Evolutionary conservation across 805 yeast species (phyloP), one percentile per base, ranked within the genome.

Genomic region (Yamadazyma insecticola): DNA sequence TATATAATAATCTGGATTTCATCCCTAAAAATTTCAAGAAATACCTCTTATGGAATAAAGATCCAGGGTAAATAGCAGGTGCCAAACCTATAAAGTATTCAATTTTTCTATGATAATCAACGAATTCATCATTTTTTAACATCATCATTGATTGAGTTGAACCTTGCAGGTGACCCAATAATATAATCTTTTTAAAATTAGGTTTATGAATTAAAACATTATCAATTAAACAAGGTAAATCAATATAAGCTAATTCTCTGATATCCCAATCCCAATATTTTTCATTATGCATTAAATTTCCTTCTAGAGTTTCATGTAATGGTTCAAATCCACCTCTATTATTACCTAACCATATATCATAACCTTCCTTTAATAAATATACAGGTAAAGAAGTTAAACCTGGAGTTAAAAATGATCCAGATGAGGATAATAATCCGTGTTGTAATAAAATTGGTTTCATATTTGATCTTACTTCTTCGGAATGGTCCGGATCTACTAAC

Each of bases 211-310:
- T 37, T 21, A 78, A 53, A 1, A 88, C 81, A 33, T 71, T 69
- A 21, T 78, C 73, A 6, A 89, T 66, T 57, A 90, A 62, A 13
- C 84, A 68, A 1, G 95, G 83, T 24, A 92, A 55, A 53, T 90
- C 98, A 47, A 64, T 74, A 35, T 68, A 66, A 0, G 89, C 90
- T 78, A 92, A 76, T 27, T 86, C 90, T n/a, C 69, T 57, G 30
- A 92, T 70, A 48, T 85, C 90, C 98, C 98, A 90, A 43, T 83
- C 78, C 98, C 98, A 90, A 76, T 82, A 83, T 30, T 63, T 47
- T 22, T 64, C 60, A 39, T 63, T 68, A 35, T 55, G 55, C 37
- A 65, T 55, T 29, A 65, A 51, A 28, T 61, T 58, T 1, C 68
- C 67, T 16, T 42, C 37, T 18, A 37, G 43, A 10, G 29, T 32